phyloP scores from a whole-genome alignment of 352 stramenopile species.

The Poterioochromonas sp. region DNA sequence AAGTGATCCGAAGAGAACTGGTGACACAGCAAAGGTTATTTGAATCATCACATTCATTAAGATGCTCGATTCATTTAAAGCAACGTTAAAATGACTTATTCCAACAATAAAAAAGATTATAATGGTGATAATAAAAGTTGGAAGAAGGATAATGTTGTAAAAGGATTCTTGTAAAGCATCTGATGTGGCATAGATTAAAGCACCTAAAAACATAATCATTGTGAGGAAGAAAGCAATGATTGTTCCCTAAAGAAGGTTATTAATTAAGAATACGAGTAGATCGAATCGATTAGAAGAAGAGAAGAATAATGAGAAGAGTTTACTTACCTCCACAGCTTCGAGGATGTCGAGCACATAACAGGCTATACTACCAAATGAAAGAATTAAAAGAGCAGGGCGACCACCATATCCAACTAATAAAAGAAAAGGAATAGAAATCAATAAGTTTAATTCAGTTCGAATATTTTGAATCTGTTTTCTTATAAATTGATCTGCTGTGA shows the following conservation, averaged over 20 bases:
- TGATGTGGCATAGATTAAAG: background rate
- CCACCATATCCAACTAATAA: no score
- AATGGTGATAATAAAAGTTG: background rate
- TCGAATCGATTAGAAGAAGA: background rate
- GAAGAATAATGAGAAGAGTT: background rate
- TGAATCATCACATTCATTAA: background rate
- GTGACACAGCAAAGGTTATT: background rate
- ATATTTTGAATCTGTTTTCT: no score
- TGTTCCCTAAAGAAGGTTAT: background rate
- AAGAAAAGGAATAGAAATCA: no score
- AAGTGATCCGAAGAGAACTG: background rate
- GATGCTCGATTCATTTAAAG: background rate
- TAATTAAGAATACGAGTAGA: background rate
- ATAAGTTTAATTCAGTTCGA: no score
- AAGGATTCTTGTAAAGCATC: background rate
- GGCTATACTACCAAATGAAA: background rate
- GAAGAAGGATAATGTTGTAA: background rate
- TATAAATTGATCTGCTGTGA: no score
- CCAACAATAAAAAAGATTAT: background rate
- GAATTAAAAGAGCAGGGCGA: background rate
- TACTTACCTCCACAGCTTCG: background rate
- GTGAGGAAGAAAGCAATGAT: background rate
- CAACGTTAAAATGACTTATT: background rate
- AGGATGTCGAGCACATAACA: background rate
- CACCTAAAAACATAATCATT: background rate